These are phyloP conservation scores for Ophioceras dolichostomum DNA, from an alignment of 2,329 filamentous ascomycete genomes.

Conservation along the genomic window DNA sequence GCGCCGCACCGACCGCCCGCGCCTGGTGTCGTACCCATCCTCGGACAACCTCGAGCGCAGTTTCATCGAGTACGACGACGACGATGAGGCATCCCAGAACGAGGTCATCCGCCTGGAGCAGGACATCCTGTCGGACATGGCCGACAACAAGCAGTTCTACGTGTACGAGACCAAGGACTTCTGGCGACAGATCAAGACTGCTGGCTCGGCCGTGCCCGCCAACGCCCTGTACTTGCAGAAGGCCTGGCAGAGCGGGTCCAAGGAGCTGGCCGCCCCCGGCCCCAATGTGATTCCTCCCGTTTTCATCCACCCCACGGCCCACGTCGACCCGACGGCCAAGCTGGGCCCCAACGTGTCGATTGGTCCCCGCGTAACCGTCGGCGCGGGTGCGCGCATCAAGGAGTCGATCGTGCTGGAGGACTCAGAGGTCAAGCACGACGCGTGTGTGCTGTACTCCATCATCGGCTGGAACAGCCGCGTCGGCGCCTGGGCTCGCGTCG, in stretches of 20 bases:
- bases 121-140: constrained; percentile 89
- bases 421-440: constrained; percentile 90
- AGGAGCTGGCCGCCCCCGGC: constrained; percentile 72
- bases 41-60: constrained; percentile 78
- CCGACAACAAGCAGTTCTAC: constrained; percentile 95
- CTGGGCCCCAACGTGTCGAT: constrained; percentile 95
- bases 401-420: constrained; percentile 94
- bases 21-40: constrained; percentile 88
- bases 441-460: constrained; percentile 89
- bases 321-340: constrained; percentile 89
- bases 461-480: constrained; percentile 95
- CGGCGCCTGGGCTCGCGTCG: constrained; percentile 95
- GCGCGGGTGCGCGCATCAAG: constrained; percentile 83
- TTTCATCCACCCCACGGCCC: constrained; percentile 86
- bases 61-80: constrained; percentile 37
- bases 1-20: constrained; percentile 81
- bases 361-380: constrained; percentile 75
- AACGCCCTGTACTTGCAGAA: constrained; percentile 95
- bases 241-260: constrained; percentile 70
- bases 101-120: constrained; percentile 92
- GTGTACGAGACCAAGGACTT: constrained; percentile 98
- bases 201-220: constrained; percentile 89
- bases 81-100: constrained; percentile 64
- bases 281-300: constrained; percentile 85
- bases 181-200: constrained; percentile 99